Evolutionary conservation across 192 early-diverging fungal species (phyloP).

Genomic region (Coemansia sp.): DNA sequence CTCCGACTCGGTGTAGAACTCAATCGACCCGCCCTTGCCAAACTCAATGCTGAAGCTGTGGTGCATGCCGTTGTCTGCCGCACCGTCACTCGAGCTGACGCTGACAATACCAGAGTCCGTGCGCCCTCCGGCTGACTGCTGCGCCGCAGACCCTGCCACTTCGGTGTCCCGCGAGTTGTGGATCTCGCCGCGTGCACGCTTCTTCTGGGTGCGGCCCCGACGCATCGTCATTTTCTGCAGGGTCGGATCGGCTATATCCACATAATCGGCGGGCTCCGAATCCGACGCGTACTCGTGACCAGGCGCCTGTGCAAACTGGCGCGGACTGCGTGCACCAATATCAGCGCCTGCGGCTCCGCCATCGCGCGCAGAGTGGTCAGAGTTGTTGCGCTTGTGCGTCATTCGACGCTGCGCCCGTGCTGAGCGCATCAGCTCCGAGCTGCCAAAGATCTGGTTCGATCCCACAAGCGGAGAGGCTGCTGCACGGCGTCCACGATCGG

Average conservation of each 20-base stretch:
- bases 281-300: conserved; percentile 50
- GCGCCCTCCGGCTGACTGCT: not conserved
- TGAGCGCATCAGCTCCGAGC: conserved; percentile 26
- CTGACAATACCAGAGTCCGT: conserved; percentile 49
- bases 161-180: conserved; percentile 1
- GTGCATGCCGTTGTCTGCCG: conserved; percentile 45
- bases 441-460: conserved; percentile 12
- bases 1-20: conserved; percentile 52
- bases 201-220: conserved; percentile 7
- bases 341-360: conserved; percentile 8
- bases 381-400: conserved; percentile 52
- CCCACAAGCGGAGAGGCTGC: conserved; percentile 5
- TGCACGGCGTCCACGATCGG: conserved; percentile 10
- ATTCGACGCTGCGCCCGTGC: conserved; percentile 26
- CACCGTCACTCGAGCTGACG: conserved; percentile 9
- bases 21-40: conserved; percentile 43
- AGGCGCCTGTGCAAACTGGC: conserved; percentile 15
- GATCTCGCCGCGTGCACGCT: conserved; percentile 4
- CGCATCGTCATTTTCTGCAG: conserved; percentile 36
- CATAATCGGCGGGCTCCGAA: conserved; percentile 41
- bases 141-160: not conserved
- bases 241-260: conserved; percentile 45
- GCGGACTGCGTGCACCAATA: not conserved
- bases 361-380: conserved; percentile 46
- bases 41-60: conserved; percentile 58